Percentiles rank a stretch among this genome's conserved stretches.
These are phyloP conservation scores for Aspergillus bombycis DNA, from an alignment of 2,329 filamentous ascomycete genomes.

Conservation along the genomic window DNA sequence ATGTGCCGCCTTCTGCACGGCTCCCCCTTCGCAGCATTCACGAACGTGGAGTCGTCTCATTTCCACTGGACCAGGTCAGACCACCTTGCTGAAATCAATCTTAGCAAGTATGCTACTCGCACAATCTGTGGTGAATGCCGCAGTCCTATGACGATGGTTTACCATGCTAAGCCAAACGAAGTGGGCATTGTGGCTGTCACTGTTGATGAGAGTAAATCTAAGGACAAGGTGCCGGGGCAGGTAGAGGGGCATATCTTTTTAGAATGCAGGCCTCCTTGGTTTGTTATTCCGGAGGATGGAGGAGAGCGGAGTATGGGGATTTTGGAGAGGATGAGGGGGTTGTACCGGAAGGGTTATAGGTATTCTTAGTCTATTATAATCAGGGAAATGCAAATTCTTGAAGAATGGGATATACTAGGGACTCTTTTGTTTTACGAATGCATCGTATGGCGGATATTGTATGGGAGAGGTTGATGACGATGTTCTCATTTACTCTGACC, in stretches of 20 bases:
- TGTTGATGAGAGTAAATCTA: neutral
- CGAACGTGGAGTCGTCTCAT: slow-evolving; percentile 3
- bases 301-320: neutral
- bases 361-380: too few relatives aligned
- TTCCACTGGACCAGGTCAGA: slow-evolving; percentile 4
- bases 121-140: slow-evolving; percentile 6
- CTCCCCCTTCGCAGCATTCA: slow-evolving; percentile 6
- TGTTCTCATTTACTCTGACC: too few relatives aligned
- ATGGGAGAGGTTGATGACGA: too few relatives aligned
- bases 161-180: slow-evolving; percentile 1
- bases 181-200: slow-evolving; percentile 8
- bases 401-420: too few relatives aligned
- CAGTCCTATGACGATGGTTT: slow-evolving; percentile 6
- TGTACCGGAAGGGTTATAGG: too few relatives aligned
- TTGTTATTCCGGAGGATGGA: neutral
- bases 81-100: neutral
- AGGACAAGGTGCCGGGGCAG: neutral
- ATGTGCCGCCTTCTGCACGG: slow-evolving; percentile 10
- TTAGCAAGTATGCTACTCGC: neutral
- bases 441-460: too few relatives aligned
- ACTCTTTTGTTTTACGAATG: too few relatives aligned
- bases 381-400: too few relatives aligned
- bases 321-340: neutral
- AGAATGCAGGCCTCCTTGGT: neutral
- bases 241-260: neutral